These are phyloP conservation scores for Botryotinia globosa DNA, from an alignment of 2,329 filamentous ascomycete genomes.

Conservation along the genomic window DNA sequence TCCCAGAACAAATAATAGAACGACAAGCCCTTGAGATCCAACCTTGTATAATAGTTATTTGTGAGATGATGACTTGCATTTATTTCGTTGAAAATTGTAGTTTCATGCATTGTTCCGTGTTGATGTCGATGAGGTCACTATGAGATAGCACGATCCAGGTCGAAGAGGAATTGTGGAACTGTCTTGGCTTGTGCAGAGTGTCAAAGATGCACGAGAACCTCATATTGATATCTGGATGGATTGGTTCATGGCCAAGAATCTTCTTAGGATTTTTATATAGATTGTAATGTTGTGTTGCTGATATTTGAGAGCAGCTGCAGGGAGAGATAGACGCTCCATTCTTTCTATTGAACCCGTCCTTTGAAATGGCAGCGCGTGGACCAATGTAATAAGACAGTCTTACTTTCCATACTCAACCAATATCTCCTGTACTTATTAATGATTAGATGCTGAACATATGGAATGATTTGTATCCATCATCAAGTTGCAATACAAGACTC, in stretches of 20 bases:
- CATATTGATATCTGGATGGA: not conserved
- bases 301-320: too few relatives aligned
- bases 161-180: not conserved
- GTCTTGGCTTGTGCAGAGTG: not conserved
- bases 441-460: too few relatives aligned
- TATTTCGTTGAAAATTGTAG: not conserved
- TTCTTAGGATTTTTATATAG: not conserved
- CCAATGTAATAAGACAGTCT: too few relatives aligned
- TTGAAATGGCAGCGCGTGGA: too few relatives aligned
- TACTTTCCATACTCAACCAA: too few relatives aligned
- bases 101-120: not conserved
- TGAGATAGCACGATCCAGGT: not conserved
- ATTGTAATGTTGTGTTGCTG: too few relatives aligned
- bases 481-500: not conserved
- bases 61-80: not conserved
- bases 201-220: not conserved
- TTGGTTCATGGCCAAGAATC: not conserved
- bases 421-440: too few relatives aligned
- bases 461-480: not conserved
- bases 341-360: too few relatives aligned
- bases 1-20: not conserved
- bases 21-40: not conserved
- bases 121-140: slow-evolving; percentile 1
- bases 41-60: not conserved
- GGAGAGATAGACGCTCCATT: not conserved